Base-by-base conservation (phyloP, 495 filamentous ascomycete genomes). In the Letharia columbiana region DNA sequence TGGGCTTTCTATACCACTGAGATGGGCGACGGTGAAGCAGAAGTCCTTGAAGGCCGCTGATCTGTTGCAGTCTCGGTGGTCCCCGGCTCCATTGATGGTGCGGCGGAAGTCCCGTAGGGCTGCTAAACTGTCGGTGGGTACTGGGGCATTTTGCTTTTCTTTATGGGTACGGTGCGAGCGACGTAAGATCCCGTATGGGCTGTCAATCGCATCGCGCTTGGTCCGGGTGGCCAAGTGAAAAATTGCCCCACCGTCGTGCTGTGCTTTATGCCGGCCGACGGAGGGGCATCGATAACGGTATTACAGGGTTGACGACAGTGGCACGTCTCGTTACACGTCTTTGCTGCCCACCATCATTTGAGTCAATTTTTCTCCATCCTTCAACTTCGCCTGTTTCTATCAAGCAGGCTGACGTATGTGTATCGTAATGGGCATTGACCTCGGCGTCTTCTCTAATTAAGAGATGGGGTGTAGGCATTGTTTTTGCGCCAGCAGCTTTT, bases 221-320 rank as follows among this genome's bases (percentile, higher is more conserved):
- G 49, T 52, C 49, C 49, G 49, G 49, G 49, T 52, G 49, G 49
- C 49, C 49, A 52, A 52, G 49, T 52, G 49, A 52, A 52, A 31
- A 52, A n/a, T 33, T 49, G 49, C 49, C 49, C 49, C 49, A 52
- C 31, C 49, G 49, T 52, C 11, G 23, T 52, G 49, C 23, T 31
- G 28, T 52, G 28, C 49, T 52, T 31, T 52, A 52, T 52, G 49
- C 28, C 28, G 23, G 49, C 23, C 10, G 28, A 31, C 49, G 49
- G 49, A 52, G 49, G 49, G 49, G 49, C 49, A 49, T 31, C 28
- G 31, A 9, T 4, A 50, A 9, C 47, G 6, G 2, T 15, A 44
- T 44, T 11, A 28, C 23, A 28, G 23, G 23, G 1, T 28, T 28
- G 23, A 28, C 23, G 23, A 28, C 23, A 28, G 23, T 28, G 23